These are phyloP conservation scores for Colletotrichum lindemuthianum DNA, from an alignment of 2,329 filamentous ascomycete species.

Conservation along the genomic window DNA sequence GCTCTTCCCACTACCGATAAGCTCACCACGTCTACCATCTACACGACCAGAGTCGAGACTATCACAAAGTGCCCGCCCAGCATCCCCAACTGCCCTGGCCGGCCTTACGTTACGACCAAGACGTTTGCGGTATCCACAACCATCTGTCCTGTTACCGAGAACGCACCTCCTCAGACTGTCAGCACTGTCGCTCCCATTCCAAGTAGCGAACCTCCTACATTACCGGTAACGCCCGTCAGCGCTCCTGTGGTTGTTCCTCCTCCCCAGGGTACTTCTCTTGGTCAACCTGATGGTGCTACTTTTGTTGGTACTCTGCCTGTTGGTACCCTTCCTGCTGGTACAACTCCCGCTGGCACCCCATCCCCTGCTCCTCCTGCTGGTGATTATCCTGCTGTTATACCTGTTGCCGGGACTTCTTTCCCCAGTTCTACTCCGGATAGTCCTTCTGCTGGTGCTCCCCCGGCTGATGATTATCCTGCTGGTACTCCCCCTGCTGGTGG, in stretches of 20 bases:
- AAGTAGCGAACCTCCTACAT: slow-evolving; percentile 4
- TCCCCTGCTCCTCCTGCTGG: background rate
- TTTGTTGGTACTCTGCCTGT: background rate
- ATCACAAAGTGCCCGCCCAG: slow-evolving; percentile 33
- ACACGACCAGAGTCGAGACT: slow-evolving; percentile 35
- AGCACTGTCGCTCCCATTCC: slow-evolving; percentile 13
- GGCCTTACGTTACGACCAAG: slow-evolving; percentile 49
- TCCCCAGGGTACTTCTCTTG: background rate
- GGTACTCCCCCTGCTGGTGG: background rate
- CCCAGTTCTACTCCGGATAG: background rate
- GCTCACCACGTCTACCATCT: slow-evolving; percentile 31
- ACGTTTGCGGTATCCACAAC: slow-evolving; percentile 51
- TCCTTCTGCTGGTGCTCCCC: background rate
- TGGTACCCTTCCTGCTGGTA: background rate
- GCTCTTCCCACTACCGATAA: no score
- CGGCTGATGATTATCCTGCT: background rate
- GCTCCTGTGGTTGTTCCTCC: background rate
- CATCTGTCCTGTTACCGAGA: slow-evolving; percentile 44
- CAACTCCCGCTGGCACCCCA: background rate
- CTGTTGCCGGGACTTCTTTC: background rate
- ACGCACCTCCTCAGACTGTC: slow-evolving; percentile 19
- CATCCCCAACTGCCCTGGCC: slow-evolving; percentile 31
- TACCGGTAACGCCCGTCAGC: background rate
- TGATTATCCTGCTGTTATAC: background rate
- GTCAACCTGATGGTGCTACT: background rate